These are phyloP conservation scores for Yarrowia sp. DNA, from an alignment of 805 yeast genomes.

Conservation along the genomic window DNA sequence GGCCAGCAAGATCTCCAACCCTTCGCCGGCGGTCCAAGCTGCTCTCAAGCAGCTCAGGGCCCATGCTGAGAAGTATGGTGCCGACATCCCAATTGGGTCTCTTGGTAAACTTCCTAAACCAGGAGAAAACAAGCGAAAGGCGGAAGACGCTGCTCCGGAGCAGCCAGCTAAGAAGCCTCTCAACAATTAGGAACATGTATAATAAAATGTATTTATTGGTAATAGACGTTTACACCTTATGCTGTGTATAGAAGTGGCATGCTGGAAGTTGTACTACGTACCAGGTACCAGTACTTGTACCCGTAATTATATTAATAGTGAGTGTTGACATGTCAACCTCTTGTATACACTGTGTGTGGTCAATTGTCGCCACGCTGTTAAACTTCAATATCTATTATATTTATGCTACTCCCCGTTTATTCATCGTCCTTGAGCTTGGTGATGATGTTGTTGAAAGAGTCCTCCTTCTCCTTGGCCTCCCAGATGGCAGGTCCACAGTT, in stretches of 20 bases:
- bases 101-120: conserved; percentile 23
- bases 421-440: conserved; percentile 21
- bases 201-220: conserved; percentile 20
- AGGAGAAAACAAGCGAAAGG: conserved; percentile 19
- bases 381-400: conserved; percentile 13
- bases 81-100: conserved; percentile 21
- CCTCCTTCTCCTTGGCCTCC: conserved; percentile 84
- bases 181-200: conserved; percentile 13
- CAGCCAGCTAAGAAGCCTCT: conserved; percentile 15
- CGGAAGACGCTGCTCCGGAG: conserved; percentile 5
- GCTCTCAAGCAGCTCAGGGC: conserved; percentile 39
- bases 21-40: conserved; percentile 37
- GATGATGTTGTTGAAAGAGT: conserved; percentile 77
- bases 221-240: neutral
- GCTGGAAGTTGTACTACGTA: too few species aligned
- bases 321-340: too few species aligned
- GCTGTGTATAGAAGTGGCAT: neutral
- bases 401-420: neutral
- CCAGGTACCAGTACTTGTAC: too few species aligned
- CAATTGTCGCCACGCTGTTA: neutral
- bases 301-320: too few species aligned
- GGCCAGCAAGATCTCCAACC: conserved; percentile 40
- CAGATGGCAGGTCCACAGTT: conserved; percentile 89
- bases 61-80: conserved; percentile 32
- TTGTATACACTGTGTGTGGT: neutral